Conservation (phyloP, 306 rosid genomes). For the Casuarina glauca region DNA sequence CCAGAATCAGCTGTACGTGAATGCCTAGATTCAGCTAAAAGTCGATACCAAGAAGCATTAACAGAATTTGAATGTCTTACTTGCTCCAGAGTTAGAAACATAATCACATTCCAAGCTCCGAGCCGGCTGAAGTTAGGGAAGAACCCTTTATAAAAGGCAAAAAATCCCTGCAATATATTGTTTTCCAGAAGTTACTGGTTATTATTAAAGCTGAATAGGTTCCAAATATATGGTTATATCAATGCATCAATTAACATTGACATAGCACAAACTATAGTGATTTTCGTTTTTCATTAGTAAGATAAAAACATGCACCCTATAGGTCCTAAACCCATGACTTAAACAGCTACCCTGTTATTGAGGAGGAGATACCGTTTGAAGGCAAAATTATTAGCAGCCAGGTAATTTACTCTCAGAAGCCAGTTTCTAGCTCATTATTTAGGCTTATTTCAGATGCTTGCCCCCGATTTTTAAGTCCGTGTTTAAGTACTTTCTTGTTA, state of each 20-base stretch:
- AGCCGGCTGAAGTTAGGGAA: constrained; percentile 81
- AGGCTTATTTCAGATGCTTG: not conserved
- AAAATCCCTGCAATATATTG: constrained; percentile 70
- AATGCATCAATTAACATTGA: constrained; percentile 5
- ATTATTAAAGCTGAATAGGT: constrained; percentile 6
- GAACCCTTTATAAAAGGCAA: constrained; percentile 96
- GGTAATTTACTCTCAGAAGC: not conserved
- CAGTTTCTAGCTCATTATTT: constrained; percentile 1
- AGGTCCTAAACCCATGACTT: not conserved
- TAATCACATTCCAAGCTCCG: constrained; percentile 82
- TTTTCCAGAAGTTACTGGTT: constrained; percentile 21
- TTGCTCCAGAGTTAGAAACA: constrained; percentile 91
- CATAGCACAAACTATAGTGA: not conserved
- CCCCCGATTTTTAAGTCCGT: constrained; percentile 3
- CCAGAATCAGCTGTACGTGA: constrained; percentile 4
- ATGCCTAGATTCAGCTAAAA: constrained; percentile 10
- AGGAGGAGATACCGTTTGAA: not conserved
- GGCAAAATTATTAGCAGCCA: constrained; percentile 13
- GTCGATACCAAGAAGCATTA: not conserved
- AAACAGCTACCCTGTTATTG: not conserved
- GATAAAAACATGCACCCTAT: not conserved
- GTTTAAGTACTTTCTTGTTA: not conserved
- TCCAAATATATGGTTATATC: not conserved
- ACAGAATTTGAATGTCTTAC: constrained; percentile 50
- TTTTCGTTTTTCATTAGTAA: not conserved